These are phyloP conservation scores for Ichthyophthirius multifiliis DNA, from an alignment of 169 alveolate genomes.

Conservation along the genomic window DNA sequence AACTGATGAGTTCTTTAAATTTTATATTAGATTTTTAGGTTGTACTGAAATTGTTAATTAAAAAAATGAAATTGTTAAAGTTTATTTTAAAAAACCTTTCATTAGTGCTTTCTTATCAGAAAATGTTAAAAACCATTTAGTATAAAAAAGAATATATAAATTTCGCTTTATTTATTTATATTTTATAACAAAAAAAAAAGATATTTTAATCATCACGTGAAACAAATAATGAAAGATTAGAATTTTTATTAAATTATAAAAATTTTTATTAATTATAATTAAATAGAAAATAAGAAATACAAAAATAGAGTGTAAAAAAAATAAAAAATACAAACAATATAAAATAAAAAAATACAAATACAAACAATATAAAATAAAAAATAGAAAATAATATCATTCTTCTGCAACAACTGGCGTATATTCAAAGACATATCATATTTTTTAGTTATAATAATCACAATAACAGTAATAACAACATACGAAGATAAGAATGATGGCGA, in stretches of 20 bases:
- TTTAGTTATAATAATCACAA: background rate
- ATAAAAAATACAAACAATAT: background rate
- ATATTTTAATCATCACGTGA: conserved; percentile 21
- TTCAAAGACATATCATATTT: conserved; percentile 19
- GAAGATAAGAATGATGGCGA: background rate
- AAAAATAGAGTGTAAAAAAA: conserved; percentile 5
- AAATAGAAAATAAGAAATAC: conserved; percentile 19
- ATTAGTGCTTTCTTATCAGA: conserved; percentile 11
- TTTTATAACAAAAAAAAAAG: background rate
- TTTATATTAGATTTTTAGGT: conserved; percentile 25
- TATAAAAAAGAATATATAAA: too few species aligned
- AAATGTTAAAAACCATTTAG: conserved; percentile 24
- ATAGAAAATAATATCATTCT: background rate
- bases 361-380: too few species aligned
- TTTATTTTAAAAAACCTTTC: conserved; percentile 37
- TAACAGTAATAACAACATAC: background rate
- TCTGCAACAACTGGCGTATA: conserved; percentile 28
- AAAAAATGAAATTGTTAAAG: conserved; percentile 12
- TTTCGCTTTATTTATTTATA: background rate
- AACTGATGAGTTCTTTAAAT: conserved; percentile 29
- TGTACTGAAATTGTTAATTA: conserved; percentile 13
- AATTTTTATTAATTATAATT: conserved; percentile 18
- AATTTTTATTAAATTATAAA: background rate
- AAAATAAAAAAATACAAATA: too few species aligned
- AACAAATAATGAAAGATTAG: conserved; percentile 40